These are phyloP conservation scores for Rhizophora apiculata DNA, from an alignment of 345 rosid species.

Conservation along the genomic window DNA sequence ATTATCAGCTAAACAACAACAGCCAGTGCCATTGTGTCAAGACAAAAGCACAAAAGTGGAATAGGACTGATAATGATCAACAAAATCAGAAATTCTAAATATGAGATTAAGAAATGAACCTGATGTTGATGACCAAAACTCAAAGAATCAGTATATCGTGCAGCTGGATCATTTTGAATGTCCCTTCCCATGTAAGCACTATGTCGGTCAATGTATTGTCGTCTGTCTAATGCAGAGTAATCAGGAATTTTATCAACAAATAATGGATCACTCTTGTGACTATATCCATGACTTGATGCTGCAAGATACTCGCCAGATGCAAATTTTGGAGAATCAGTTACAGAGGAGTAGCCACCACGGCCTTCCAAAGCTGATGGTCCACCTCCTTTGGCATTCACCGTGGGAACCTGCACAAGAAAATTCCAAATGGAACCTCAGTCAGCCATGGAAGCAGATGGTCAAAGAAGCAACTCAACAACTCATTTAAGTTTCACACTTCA, in stretches of 20 bases:
- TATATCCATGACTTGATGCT: conserved; percentile 64
- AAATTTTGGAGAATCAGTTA: conserved; percentile 77
- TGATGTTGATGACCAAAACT: conserved; percentile 70
- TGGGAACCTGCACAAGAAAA: conserved; percentile 35
- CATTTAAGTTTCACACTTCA: too few species aligned
- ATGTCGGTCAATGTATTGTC: conserved; percentile 70
- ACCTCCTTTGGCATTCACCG: conserved; percentile 45
- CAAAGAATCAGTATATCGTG: conserved; percentile 67
- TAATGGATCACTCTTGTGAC: conserved; percentile 67
- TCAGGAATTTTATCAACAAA: conserved; percentile 72
- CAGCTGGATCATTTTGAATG: conserved; percentile 59
- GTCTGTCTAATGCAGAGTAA: conserved; percentile 63
- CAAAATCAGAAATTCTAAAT: too few species aligned
- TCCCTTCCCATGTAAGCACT: conserved; percentile 70
- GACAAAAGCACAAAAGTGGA: too few species aligned
- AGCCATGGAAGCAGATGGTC: neutral
- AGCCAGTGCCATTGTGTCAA: neutral
- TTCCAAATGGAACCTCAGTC: conserved; percentile 1
- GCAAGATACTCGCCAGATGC: conserved; percentile 61
- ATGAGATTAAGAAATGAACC: conserved; percentile 35
- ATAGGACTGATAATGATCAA: too few species aligned
- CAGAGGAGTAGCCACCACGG: conserved; percentile 63
- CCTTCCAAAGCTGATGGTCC: conserved; percentile 59
- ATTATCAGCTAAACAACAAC: neutral
- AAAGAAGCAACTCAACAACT: neutral